Evolutionary conservation across 2,329 filamentous ascomycete genomes (phyloP), one percentile per base, ranked within the genome.

Genomic region (Aureobasidium sp.): DNA sequence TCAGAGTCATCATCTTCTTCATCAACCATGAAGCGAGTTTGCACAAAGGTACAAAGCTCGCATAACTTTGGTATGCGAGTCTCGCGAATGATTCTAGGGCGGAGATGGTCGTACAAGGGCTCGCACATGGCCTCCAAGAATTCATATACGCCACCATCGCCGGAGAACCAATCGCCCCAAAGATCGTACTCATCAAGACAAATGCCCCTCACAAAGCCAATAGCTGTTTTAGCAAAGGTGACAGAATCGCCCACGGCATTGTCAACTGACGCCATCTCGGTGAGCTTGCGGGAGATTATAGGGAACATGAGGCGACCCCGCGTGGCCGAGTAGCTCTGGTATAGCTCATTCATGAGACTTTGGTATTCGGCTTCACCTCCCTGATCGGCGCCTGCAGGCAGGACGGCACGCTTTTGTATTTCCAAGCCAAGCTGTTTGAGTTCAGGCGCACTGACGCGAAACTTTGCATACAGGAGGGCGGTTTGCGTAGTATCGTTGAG

Each of bases 401-500:
- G 75, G 1, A 85, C 81, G 12, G 84, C 85, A 68, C 85, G 78
- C 70, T 87, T 87, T 67, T 88, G 85, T 41, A 88, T 87, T 68
- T 88, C 85, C 25, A 86, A 73, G 9, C 86, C 87, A 45, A 89
- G 79, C 60, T 81, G 79, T 71, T 88, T 87, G 60, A 89, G 73
- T 65, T 87, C 84, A 3, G 83, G 79, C 2, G 87, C 87, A 48
- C 83, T 84, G 27, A 87, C 83, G 29, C 86, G 79, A 65, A 89
- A 90, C 67, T 89, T 89, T 22, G 87, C 86, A 68, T 89, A 89
- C 1, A 89, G 75, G 9, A 89, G 74, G 11, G 87, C 85, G 25
- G 87, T 89, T 76, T 88, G 84, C 1, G 86, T 87, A 1, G 87
- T 88, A 65, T 89, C 87, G 65, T 87, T 89, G 45, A 88, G 75